Conservation (phyloP, 2,329 filamentous ascomycete species). For the Macrophomina phaseolina region DNA sequence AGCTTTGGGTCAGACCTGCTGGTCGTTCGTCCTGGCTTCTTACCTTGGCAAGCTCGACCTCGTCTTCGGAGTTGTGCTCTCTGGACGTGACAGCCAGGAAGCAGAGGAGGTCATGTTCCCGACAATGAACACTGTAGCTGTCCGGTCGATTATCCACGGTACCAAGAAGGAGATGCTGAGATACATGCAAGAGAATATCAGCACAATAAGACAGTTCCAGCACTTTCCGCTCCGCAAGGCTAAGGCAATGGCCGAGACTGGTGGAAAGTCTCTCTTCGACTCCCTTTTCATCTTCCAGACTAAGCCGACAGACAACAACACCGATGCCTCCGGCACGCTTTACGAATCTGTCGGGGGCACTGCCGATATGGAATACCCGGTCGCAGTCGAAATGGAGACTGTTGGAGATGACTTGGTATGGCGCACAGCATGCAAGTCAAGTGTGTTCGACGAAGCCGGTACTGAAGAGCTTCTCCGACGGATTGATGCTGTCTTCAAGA, state of each 20-base stretch:
- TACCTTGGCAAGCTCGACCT: conserved; percentile 72
- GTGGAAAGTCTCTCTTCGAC: conserved; percentile 62
- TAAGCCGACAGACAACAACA: conserved; percentile 38
- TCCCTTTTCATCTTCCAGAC: conserved; percentile 72
- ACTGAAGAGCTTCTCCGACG: conserved; percentile 60
- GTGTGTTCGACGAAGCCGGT: conserved; percentile 55
- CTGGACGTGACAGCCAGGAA: conserved; percentile 78
- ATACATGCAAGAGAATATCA: conserved; percentile 75
- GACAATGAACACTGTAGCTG: conserved; percentile 86
- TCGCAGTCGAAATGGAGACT: conserved; percentile 81
- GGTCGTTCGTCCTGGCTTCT: conserved; percentile 72
- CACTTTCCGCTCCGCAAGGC: conserved; percentile 77
- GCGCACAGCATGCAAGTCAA: conserved; percentile 72
- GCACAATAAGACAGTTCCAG: conserved; percentile 71
- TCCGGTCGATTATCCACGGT: conserved; percentile 76
- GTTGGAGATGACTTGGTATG: conserved; percentile 64
- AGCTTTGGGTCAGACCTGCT: conserved; percentile 75
- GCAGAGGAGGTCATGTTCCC: conserved; percentile 77
- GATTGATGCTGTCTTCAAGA: conserved; percentile 65
- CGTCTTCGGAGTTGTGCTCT: conserved; percentile 81
- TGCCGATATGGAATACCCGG: conserved; percentile 77
- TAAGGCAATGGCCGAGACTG: conserved; percentile 57
- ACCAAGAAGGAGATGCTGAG: conserved; percentile 67
- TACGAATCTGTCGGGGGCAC: conserved; percentile 68
- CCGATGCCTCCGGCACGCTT: conserved; percentile 43